A percentile compares a stretch with the other conserved stretches of the same genome.
phyloP scores from a whole-genome alignment of 139 green algal genomes.

The Chlorella sorokiniana region DNA sequence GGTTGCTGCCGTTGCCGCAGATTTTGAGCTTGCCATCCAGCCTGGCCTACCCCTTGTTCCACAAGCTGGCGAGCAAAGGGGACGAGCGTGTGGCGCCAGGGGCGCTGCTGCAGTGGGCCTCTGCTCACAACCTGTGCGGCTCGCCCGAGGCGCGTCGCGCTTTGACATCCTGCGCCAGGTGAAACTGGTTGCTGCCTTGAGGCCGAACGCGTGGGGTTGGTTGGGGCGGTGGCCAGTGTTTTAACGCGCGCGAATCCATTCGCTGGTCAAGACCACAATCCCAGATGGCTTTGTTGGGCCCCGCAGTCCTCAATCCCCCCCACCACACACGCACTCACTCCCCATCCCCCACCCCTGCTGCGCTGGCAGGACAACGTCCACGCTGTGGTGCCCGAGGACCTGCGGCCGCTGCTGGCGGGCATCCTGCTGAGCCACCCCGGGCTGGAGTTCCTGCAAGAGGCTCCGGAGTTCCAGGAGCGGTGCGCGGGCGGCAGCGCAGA shows the following conservation, averaged over 20 bases:
- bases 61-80: conserved; percentile 54
- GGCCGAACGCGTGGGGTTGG: background rate
- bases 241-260: too few species aligned
- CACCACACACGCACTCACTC: too few species aligned
- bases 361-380: background rate
- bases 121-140: conserved; percentile 38
- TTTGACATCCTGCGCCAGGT: conserved; percentile 56
- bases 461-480: conserved; percentile 96
- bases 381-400: conserved; percentile 71
- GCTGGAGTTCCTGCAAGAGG: conserved; percentile 96
- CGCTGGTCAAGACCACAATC: too few species aligned
- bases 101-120: conserved; percentile 52
- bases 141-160: conserved; percentile 8
- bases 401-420: conserved; percentile 81
- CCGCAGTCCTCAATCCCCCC: too few species aligned
- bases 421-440: conserved; percentile 93
- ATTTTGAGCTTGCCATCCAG: conserved; percentile 85
- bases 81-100: conserved; percentile 36
- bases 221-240: background rate
- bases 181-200: background rate
- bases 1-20: conserved; percentile 47
- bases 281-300: too few species aligned
- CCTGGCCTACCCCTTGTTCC: conserved; percentile 82
- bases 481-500: background rate
- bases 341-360: background rate